These are phyloP conservation scores for Coniochaeta sp. DNA, from an alignment of 2,329 filamentous ascomycete genomes.

Conservation along the genomic window DNA sequence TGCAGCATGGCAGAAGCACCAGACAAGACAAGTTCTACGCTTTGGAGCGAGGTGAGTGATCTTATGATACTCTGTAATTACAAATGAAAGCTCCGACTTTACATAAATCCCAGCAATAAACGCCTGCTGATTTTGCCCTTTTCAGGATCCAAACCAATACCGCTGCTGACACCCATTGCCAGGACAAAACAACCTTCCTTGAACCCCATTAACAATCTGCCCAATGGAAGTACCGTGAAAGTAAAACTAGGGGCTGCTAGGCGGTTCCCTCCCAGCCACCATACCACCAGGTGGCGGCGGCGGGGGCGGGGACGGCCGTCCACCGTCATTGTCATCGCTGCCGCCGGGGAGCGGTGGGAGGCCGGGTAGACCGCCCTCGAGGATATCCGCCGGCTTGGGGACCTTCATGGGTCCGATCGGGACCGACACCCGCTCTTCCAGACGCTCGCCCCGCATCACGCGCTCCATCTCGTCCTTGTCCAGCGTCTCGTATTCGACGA, in stretches of 20 bases:
- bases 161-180: not conserved
- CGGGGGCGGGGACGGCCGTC: not conserved
- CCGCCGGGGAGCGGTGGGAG: conserved; percentile 12
- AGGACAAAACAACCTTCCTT: too few relatives aligned
- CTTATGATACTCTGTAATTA: not conserved
- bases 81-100: not conserved
- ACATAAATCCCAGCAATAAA: not conserved
- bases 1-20: too few relatives aligned
- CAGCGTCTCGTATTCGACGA: conserved; percentile 92
- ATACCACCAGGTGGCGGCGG: conserved; percentile 2
- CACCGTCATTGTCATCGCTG: not conserved
- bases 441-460: conserved; percentile 78
- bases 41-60: not conserved
- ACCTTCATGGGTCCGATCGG: conserved; percentile 59
- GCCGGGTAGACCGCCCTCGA: conserved; percentile 12
- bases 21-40: too few relatives aligned
- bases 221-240: too few relatives aligned
- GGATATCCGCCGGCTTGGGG: conserved; percentile 33
- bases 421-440: conserved; percentile 60
- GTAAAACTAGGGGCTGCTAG: not conserved
- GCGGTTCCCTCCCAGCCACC: not conserved
- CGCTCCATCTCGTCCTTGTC: conserved; percentile 84
- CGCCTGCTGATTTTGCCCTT: not conserved
- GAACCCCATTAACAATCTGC: too few relatives aligned
- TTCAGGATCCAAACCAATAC: not conserved